A percentile compares a stretch with the other conserved stretches of the same genome.
phyloP scores from a whole-genome alignment of 2,329 filamentous ascomycete species.

The Conoideocrella luteorostrata region DNA sequence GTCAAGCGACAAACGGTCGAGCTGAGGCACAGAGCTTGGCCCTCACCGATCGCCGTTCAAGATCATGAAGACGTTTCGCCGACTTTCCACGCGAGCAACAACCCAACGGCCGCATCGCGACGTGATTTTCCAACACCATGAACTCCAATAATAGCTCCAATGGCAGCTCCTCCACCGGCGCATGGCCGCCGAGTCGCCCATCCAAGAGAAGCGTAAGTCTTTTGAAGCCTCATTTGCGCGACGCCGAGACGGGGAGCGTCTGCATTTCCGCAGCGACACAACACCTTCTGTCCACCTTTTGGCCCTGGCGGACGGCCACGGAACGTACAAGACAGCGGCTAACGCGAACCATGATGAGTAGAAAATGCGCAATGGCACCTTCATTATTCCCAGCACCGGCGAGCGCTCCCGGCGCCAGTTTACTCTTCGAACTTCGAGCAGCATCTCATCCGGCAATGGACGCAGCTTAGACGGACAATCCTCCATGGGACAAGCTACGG shows the following conservation, averaged over 20 bases:
- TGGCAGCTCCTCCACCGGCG: conserved; percentile 23
- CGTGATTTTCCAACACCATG: conserved; percentile 28
- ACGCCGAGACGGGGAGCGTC: too few relatives aligned
- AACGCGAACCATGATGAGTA: conserved; percentile 22
- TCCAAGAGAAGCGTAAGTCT: conserved; percentile 39
- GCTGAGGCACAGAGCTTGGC: neutral
- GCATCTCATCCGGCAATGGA: conserved; percentile 20
- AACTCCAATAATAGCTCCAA: conserved; percentile 26
- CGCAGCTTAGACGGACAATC: conserved; percentile 14
- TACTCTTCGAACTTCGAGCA: conserved; percentile 56
- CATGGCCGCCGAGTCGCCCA: conserved; percentile 36
- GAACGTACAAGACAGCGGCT: too few relatives aligned
- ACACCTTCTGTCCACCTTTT: too few relatives aligned
- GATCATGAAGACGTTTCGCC: conserved; percentile 5
- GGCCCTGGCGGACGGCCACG: too few relatives aligned
- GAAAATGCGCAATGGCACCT: conserved; percentile 78
- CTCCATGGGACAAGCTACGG: conserved; percentile 12
- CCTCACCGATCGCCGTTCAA: neutral
- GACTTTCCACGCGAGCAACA: conserved; percentile 1
- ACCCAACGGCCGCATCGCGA: conserved; percentile 9
- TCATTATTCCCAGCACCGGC: conserved; percentile 80
- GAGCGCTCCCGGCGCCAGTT: conserved; percentile 77
- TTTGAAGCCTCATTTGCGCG: too few relatives aligned
- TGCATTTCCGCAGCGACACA: too few relatives aligned
- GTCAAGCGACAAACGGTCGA: neutral